These are phyloP conservation scores for Polyporus tsugae DNA, from an alignment of 1,284 basidiomycete genomes.

Conservation along the genomic window DNA sequence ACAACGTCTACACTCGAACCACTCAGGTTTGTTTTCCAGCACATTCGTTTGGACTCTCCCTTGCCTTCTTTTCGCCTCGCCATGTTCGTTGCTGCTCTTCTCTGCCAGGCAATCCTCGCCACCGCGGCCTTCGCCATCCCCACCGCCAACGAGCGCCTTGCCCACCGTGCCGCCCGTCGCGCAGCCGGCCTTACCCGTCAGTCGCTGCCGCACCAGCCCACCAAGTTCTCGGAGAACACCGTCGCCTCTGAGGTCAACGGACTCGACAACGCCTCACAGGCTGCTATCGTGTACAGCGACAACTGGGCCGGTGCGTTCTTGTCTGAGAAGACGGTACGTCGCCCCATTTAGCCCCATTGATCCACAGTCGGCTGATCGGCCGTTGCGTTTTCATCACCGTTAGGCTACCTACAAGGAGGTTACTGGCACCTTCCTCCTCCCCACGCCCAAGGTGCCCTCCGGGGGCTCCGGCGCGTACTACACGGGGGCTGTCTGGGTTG, in stretches of 20 bases:
- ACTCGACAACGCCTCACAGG: conserved; percentile 25
- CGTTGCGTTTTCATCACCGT: not conserved
- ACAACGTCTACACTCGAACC: no score
- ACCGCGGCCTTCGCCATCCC: conserved; percentile 34
- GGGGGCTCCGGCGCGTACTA: conserved; percentile 37
- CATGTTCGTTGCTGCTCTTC: conserved; percentile 32
- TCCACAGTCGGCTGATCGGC: not conserved
- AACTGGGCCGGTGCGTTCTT: conserved; percentile 42
- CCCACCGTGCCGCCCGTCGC: conserved; percentile 30
- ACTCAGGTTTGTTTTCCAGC: no score
- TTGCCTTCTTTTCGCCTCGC: conserved; percentile 20
- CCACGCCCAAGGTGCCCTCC: conserved; percentile 36
- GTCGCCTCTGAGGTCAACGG: conserved; percentile 13
- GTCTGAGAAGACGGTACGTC: conserved; percentile 30
- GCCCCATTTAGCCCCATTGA: not conserved
- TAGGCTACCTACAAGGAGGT: conserved; percentile 40
- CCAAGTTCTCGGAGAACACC: not conserved
- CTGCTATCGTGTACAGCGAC: conserved; percentile 30
- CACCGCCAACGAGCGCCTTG: conserved; percentile 28
- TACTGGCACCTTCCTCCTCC: conserved; percentile 44
- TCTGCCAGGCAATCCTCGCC: conserved; percentile 35
- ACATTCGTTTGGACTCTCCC: conserved; percentile 20
- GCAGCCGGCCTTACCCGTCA: conserved; percentile 23
- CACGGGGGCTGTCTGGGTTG: conserved; percentile 38
- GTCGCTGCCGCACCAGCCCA: conserved; percentile 27